Conservation (phyloP, 2,329 filamentous ascomycete species). For the Epichloe typhina region DNA sequence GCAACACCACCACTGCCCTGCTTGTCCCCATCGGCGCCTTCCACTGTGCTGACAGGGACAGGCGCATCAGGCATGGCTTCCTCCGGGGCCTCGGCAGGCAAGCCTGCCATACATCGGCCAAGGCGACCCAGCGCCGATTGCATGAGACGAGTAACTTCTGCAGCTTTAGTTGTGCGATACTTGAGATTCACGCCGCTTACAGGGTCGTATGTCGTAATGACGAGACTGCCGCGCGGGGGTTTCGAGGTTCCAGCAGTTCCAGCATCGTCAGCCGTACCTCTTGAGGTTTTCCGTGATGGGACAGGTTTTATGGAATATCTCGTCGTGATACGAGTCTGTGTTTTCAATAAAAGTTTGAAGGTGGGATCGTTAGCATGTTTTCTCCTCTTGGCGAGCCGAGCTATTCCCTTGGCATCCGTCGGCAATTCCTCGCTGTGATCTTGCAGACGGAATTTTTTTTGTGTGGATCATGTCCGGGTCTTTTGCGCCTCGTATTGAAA, state of each 20-base stretch:
- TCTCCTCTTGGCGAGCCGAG: neutral
- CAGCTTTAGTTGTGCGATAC: conserved; percentile 82
- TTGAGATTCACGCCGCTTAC: conserved; percentile 70
- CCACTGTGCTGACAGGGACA: conserved; percentile 8
- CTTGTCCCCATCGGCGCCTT: conserved; percentile 13
- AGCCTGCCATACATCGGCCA: conserved; percentile 53
- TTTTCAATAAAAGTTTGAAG: neutral
- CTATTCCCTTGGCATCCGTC: too few species aligned
- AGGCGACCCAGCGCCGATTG: conserved; percentile 57
- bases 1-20: conserved; percentile 17
- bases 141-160: conserved; percentile 76
- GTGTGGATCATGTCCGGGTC: too few species aligned
- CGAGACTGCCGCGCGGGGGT: conserved; percentile 56
- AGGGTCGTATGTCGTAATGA: conserved; percentile 83
- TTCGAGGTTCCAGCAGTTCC: conserved; percentile 19
- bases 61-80: conserved; percentile 29
- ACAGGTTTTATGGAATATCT: conserved; percentile 64
- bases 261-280: conserved; percentile 15
- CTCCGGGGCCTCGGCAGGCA: conserved; percentile 29
- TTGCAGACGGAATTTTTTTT: too few species aligned
- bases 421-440: too few species aligned
- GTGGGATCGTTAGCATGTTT: conserved; percentile 2
- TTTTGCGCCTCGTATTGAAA: too few species aligned
- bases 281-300: conserved; percentile 16
- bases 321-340: conserved; percentile 77